A percentile compares a stretch with the other conserved stretches of the same genome.
Evolutionary conservation across 805 yeast species (phyloP).

Genomic region (Wickerhamiella australiensis): DNA sequence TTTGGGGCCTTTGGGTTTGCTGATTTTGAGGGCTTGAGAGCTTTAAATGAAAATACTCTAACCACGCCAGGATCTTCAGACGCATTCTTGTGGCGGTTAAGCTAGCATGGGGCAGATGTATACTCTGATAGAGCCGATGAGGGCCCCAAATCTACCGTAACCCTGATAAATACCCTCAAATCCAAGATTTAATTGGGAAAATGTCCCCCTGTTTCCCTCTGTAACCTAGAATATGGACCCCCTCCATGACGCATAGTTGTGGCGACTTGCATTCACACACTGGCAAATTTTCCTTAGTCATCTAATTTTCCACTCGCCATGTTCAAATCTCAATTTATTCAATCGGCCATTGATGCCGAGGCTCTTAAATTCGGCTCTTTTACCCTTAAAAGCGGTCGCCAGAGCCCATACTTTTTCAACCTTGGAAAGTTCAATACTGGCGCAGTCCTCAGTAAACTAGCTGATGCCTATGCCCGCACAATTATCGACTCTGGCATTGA

Average conservation of each 20-base stretch:
- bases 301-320: constrained; percentile 19
- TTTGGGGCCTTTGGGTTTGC: too few relatives aligned
- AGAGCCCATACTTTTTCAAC: constrained; percentile 93
- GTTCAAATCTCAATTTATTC: constrained; percentile 54
- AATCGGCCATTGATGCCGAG: constrained; percentile 65
- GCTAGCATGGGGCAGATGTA: too few relatives aligned
- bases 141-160: too few relatives aligned
- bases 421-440: constrained; percentile 84
- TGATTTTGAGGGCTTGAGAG: too few relatives aligned
- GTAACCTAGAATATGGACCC: not conserved
- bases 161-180: too few relatives aligned
- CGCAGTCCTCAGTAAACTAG: constrained; percentile 61
- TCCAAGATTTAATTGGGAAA: too few relatives aligned
- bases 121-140: too few relatives aligned
- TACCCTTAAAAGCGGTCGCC: constrained; percentile 83
- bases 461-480: constrained; percentile 79
- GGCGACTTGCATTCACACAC: not conserved
- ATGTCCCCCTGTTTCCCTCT: not conserved
- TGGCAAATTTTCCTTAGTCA: not conserved
- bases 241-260: not conserved
- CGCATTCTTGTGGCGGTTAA: too few relatives aligned
- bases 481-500: constrained; percentile 70
- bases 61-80: too few relatives aligned
- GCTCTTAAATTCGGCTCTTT: constrained; percentile 82
- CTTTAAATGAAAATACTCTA: too few relatives aligned